Percentiles rank a stretch among this genome's conserved stretches.
Evolutionary conservation across 164 flowering plant species (phyloP).

Genomic region (Dillenia turbinata): DNA sequence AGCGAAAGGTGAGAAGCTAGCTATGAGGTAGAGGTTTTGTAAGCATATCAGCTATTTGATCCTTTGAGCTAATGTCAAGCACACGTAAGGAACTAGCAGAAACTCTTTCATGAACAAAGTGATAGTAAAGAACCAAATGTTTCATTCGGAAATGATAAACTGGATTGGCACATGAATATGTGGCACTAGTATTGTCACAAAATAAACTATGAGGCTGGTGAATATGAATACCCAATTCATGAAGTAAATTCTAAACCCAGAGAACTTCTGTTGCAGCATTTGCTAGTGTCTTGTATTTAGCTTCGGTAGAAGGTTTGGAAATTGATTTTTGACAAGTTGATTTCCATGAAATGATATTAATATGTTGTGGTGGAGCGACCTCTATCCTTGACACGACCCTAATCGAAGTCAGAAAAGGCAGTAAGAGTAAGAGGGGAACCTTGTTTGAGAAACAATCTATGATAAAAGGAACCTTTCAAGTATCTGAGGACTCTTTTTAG

Average conservation of each 20-base stretch:
- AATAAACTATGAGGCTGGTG: background rate
- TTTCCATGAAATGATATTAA: background rate
- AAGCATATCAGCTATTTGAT: conserved; percentile 1
- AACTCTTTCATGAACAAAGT: conserved; percentile 3
- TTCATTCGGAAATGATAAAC: background rate
- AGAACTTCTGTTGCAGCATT: background rate
- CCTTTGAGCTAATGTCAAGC: background rate
- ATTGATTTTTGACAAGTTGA: background rate
- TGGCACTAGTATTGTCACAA: conserved; percentile 7
- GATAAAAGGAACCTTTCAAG: background rate
- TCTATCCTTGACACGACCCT: no score
- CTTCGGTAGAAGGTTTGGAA: background rate
- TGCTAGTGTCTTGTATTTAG: background rate
- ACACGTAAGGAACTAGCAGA: background rate
- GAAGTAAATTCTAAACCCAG: background rate
- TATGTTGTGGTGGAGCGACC: no score
- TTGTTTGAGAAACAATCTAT: no score
- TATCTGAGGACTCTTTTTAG: background rate
- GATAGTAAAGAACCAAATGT: background rate
- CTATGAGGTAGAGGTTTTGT: background rate
- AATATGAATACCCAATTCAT: background rate
- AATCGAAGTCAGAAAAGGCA: no score
- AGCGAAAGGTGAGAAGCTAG: background rate
- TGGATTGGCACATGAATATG: background rate
- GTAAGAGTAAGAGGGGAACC: no score